Percentiles rank a stretch among this genome's conserved stretches.
phyloP scores from a whole-genome alignment of 2,329 filamentous ascomycete genomes.

The Ophiostoma pallidulum region DNA sequence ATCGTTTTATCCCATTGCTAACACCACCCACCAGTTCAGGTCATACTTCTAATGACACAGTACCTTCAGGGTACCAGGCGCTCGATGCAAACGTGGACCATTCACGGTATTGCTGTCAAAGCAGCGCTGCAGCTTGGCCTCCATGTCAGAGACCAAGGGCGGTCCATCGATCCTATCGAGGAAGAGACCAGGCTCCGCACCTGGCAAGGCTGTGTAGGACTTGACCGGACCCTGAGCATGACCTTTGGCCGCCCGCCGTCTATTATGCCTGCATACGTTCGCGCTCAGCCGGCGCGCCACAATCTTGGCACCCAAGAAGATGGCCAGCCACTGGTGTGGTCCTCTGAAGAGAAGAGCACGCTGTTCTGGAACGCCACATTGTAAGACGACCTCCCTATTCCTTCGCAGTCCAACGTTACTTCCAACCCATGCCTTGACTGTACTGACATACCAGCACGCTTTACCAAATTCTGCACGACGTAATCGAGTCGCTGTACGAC shows the following conservation, averaged over 20 bases:
- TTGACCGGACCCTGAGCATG: constrained; percentile 38
- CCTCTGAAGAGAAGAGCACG: no score
- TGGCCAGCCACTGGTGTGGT: no score
- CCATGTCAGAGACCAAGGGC: constrained; percentile 32
- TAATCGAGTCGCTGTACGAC: constrained; percentile 30
- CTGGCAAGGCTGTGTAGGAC: constrained; percentile 40
- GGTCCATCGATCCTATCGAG: constrained; percentile 28
- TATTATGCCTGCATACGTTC: neutral
- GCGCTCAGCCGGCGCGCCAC: neutral
- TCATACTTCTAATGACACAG: constrained; percentile 33
- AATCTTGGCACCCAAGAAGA: neutral
- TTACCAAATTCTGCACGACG: no score
- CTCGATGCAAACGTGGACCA: constrained; percentile 43
- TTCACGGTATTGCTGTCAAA: constrained; percentile 42
- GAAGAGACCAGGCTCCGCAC: constrained; percentile 37
- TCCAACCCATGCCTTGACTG: no score
- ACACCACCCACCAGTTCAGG: neutral
- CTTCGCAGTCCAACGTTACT: no score
- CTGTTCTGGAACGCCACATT: no score
- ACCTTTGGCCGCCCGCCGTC: constrained; percentile 40
- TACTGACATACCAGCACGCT: no score
- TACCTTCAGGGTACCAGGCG: constrained; percentile 46
- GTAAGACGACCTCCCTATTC: no score
- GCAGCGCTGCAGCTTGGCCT: constrained; percentile 42
- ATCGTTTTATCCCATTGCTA: no score